Evolutionary conservation across 225 moss, liverwort and hornwort genomes (phyloP), one percentile per base, ranked within the genome.

Genomic region (Pleurozium schreberi): DNA sequence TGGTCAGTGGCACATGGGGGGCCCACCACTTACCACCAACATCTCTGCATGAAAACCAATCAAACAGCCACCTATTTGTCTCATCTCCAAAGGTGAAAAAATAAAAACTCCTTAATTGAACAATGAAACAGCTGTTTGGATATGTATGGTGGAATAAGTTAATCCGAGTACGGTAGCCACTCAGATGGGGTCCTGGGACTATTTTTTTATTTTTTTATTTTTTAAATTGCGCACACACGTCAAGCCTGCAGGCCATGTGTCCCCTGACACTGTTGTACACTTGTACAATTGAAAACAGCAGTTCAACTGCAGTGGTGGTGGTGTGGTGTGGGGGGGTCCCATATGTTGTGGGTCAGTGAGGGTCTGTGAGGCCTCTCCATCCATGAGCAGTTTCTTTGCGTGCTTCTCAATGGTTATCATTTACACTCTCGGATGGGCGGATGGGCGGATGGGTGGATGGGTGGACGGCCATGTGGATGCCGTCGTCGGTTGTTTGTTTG

Each of bases 401-500:
- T 73, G 73, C 73, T 45, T 30, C 45, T 45, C 73, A 17, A 30
- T 30, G 18, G 10, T 73, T 45, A 73, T 30, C 71, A 28, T 27
- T 27, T 42, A 4, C 4, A 25, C 42, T 42, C 12, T 0, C 0
- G 9, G 9, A 43, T 71, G 43, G 8, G 0, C 0, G 9, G 9
- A 43, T 71, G 43, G 7, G 3, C 31, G 49, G 49, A 67, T 7
- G 12, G n/a, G n/a, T n/a, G n/a, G n/a, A n/a, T n/a, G n/a, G n/a
- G n/a, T n/a, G n/a, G n/a, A n/a, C n/a, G n/a, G n/a, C n/a, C n/a
- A n/a, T n/a, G n/a, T n/a, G n/a, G n/a, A n/a, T n/a, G n/a, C n/a
- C n/a, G n/a, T n/a, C n/a, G n/a, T n/a, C n/a, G n/a, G n/a, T n/a
- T n/a, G 53, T 53, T 53, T 53, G 53, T 53, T 53, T 53, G 53